Percentiles rank a stretch among this genome's conserved stretches.
Evolutionary conservation across 805 yeast species (phyloP).

Genomic region (Pichia scutulata): DNA sequence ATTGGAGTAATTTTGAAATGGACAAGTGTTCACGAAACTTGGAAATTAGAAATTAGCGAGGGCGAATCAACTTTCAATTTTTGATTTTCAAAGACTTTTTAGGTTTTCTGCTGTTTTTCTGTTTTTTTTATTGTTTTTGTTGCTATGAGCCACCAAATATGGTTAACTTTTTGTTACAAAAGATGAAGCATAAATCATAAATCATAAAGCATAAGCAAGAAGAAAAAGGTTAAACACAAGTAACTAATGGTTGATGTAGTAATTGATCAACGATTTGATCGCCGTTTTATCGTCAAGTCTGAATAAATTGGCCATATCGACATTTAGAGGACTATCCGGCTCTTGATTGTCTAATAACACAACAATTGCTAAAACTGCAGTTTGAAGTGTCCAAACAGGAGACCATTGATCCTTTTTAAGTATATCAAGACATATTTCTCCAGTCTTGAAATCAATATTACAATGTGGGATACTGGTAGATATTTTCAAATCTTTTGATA

Average conservation of each 20-base stretch:
- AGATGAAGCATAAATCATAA: too few relatives aligned
- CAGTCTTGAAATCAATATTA: conserved; percentile 43
- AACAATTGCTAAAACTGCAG: conserved; percentile 49
- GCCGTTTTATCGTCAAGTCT: conserved; percentile 41
- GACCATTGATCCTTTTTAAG: conserved; percentile 51
- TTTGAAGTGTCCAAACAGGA: conserved; percentile 62
- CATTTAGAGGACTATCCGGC: conserved; percentile 62
- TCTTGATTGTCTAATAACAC: conserved; percentile 57
- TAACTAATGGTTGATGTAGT: conserved; percentile 23
- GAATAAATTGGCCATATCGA: conserved; percentile 58
- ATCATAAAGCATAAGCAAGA: too few relatives aligned
- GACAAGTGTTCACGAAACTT: background rate
- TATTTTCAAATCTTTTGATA: background rate
- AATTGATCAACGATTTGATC: conserved; percentile 34
- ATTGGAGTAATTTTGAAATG: background rate
- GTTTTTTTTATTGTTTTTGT: too few relatives aligned
- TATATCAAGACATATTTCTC: conserved; percentile 67
- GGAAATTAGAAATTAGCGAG: background rate
- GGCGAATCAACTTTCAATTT: background rate
- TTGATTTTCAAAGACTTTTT: too few relatives aligned
- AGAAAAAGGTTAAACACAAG: too few relatives aligned
- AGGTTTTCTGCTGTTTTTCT: too few relatives aligned
- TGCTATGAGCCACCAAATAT: background rate
- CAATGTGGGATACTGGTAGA: conserved; percentile 37
- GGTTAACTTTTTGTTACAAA: background rate